Base-by-base conservation (phyloP, 768 basidiomycete genomes). In the Phylloporus sp. region DNA sequence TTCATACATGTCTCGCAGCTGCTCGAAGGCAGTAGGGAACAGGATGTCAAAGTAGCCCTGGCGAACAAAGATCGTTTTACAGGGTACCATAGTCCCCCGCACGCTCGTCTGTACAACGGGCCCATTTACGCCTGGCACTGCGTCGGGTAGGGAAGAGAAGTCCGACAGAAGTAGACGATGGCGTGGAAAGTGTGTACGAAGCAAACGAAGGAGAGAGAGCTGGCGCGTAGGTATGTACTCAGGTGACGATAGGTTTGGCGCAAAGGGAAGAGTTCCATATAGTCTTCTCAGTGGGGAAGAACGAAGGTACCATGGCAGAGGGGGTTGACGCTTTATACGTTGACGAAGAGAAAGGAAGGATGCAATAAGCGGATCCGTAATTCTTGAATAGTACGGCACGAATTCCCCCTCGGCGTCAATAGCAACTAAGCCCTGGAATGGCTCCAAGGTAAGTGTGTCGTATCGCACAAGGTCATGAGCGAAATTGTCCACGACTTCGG, bases 401-500 rank as follows among this genome's bases (percentile, higher is more conserved):
- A 92, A 97, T 59, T 97, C 91, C 52, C 93, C 92, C 1, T 81
- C 71, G 15, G 78, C 73, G 69, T 91, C 86, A 56, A 97, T 76
- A 12, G 86, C 80, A 16, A 98, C 85, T 13, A 91, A 59, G 22
- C 85, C 90, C 67, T 99, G 95, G 43, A 87, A 82, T 0, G 97
- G 94, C 59, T 85, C 74, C 53, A 92, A 75, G 2, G 88, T 90
- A 24, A 77, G 72, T 40, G 88, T 71, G 64, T 95, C 87, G 62
- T 97, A 98, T 29, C 95, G 88, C 36, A 99, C 79, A 60, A 95
- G 78, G 64, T 99, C 97, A 65, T 98, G 95, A 1, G 93, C 87
- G 60, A 97, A 95, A 69, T 99, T 99, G 70, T 98, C 95, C 88
- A 97, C 80, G 29, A 99, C 97, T 73, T 99, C 97, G 76, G 97